A percentile compares a stretch with the other conserved stretches of the same genome.
Evolutionary conservation across 2,329 filamentous ascomycete genomes (phyloP).

Genomic region (Neonectria ditissima): DNA sequence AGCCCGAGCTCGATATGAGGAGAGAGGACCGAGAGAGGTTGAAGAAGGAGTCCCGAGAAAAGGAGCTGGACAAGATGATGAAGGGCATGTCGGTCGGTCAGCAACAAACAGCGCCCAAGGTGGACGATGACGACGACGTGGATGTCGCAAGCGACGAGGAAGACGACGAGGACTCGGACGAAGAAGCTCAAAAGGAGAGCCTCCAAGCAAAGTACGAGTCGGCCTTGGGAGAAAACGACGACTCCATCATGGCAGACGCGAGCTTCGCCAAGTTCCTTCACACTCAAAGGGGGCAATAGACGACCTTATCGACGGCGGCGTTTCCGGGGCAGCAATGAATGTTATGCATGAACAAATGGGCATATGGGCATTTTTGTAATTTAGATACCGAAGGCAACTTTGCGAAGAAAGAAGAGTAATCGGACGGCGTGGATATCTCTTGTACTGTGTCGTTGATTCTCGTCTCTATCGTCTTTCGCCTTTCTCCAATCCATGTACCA

Average conservation of each 20-base stretch:
- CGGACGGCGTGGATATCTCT: conserved; percentile 21
- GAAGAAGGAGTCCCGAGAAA: conserved; percentile 78
- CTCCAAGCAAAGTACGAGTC: conserved; percentile 82
- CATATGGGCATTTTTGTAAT: conserved; percentile 30
- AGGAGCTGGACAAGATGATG: conserved; percentile 93
- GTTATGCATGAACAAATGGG: conserved; percentile 15
- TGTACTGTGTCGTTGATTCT: conserved; percentile 21
- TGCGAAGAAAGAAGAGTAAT: conserved; percentile 30
- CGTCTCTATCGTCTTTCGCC: conserved; percentile 31
- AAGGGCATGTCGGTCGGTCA: conserved; percentile 78
- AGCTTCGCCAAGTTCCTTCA: conserved; percentile 72
- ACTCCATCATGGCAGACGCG: conserved; percentile 65
- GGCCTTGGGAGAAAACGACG: conserved; percentile 72
- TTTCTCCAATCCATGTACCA: conserved; percentile 36
- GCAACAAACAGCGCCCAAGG: conserved; percentile 47
- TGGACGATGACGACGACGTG: conserved; percentile 60
- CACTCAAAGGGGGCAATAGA: conserved; percentile 51
- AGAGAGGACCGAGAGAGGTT: conserved; percentile 79
- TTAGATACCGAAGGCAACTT: conserved; percentile 43
- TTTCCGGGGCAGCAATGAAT: conserved; percentile 36
- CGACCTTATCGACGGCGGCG: conserved; percentile 28
- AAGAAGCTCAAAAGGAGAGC: conserved; percentile 72
- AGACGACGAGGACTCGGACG: conserved; percentile 64
- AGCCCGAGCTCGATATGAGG: conserved; percentile 87
- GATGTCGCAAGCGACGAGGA: conserved; percentile 70